Conservation (phyloP, 345 rosid genomes). For the Lagerstroemia speciosa region DNA sequence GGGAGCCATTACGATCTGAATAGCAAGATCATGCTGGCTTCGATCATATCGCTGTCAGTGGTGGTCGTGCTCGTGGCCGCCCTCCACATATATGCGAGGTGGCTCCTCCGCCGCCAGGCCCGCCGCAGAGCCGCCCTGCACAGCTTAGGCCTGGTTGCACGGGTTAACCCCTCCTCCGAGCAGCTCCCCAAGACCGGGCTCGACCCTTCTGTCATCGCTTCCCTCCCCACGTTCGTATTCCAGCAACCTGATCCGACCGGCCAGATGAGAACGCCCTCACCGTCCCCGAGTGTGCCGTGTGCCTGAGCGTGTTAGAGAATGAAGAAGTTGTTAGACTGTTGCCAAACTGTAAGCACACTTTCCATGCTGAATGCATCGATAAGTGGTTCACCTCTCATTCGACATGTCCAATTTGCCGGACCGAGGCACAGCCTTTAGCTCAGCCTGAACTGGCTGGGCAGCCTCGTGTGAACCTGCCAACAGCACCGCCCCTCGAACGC, state of each 20-base stretch:
- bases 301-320: conserved; percentile 25
- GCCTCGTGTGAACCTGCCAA: conserved; percentile 18
- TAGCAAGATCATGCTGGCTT: conserved; percentile 38
- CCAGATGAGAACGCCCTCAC: background rate
- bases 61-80: conserved; percentile 27
- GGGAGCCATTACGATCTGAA: conserved; percentile 11
- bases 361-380: conserved; percentile 42
- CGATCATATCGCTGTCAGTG: conserved; percentile 31
- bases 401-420: conserved; percentile 44
- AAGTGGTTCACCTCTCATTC: conserved; percentile 37
- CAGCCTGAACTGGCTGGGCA: conserved; percentile 22
- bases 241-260: background rate
- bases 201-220: conserved; percentile 28
- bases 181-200: conserved; percentile 39
- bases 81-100: conserved; percentile 38
- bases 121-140: conserved; percentile 18
- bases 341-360: conserved; percentile 44
- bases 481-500: conserved; percentile 28
- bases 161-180: background rate
- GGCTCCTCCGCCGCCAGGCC: conserved; percentile 27
- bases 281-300: conserved; percentile 38
- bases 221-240: conserved; percentile 27
- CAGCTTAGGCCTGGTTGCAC: background rate
- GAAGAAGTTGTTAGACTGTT: conserved; percentile 26
- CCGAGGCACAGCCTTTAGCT: conserved; percentile 21